Percentiles rank a stretch among this genome's conserved stretches.
phyloP scores from a whole-genome alignment of 2,329 filamentous ascomycete species.

The Penicillium freii region DNA sequence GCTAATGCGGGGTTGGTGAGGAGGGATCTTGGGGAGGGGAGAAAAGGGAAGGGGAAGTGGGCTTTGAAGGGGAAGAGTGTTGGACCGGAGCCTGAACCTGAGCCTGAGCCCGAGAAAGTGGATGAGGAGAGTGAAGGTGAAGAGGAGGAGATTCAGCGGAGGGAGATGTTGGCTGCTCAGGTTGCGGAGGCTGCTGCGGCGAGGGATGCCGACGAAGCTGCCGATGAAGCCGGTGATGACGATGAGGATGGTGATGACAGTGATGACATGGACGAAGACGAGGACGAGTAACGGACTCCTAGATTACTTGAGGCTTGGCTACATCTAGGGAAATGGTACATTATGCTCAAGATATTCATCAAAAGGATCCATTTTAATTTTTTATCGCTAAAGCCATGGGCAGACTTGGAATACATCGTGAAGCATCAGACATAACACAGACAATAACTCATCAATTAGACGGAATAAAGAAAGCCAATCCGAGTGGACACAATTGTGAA shows the following conservation, averaged over 20 bases:
- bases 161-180: conserved; percentile 32
- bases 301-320: not conserved
- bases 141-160: conserved; percentile 34
- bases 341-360: not conserved
- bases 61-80: conserved; percentile 19
- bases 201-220: conserved; percentile 26
- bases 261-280: not conserved
- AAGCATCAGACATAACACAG: conserved; percentile 15
- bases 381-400: not conserved
- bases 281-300: not conserved
- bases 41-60: conserved; percentile 12
- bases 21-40: conserved; percentile 4
- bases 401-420: conserved; percentile 11
- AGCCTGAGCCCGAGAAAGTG: conserved; percentile 13
- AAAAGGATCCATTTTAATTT: conserved; percentile 13
- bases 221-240: conserved; percentile 21
- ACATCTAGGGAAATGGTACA: not conserved
- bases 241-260: conserved; percentile 1
- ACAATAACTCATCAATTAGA: conserved; percentile 10
- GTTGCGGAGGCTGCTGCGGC: conserved; percentile 29
- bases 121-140: conserved; percentile 32
- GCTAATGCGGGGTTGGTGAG: conserved; percentile 8
- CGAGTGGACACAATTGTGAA: not conserved
- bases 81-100: conserved; percentile 8
- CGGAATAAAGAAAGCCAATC: conserved; percentile 4